Evolutionary conservation across 2,329 filamentous ascomycete species (phyloP).

Genomic region (Alternaria tenuissima): DNA sequence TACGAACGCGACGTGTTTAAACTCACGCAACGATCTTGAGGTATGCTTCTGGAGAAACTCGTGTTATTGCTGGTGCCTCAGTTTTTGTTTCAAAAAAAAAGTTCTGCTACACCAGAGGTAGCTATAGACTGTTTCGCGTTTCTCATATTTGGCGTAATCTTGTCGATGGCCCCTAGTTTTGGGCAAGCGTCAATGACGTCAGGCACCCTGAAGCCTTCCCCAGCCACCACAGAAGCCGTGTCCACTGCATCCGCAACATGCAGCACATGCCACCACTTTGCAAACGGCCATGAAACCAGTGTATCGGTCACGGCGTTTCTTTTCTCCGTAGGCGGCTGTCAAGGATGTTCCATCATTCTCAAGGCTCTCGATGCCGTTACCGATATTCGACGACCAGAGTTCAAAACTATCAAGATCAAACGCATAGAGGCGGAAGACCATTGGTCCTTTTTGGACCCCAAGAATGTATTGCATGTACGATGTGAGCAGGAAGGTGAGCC

Average conservation of each 20-base stretch:
- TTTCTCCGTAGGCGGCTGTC: not conserved
- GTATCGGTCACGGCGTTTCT: not conserved
- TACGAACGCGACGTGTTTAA: not conserved
- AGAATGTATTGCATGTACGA: not conserved
- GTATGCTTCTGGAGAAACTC: not conserved
- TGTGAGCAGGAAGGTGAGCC: not conserved
- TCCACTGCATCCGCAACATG: not conserved
- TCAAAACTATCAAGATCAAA: not conserved
- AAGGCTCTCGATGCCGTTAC: not conserved
- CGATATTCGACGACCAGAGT: not conserved
- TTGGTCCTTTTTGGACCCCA: not conserved
- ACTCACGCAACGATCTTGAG: not conserved
- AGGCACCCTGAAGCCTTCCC: not conserved
- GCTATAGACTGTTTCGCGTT: not conserved
- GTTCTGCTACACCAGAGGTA: not conserved
- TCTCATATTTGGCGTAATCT: not conserved
- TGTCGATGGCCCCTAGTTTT: too few relatives aligned
- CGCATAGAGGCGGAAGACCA: not conserved
- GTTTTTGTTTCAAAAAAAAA: not conserved
- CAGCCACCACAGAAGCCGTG: not conserved
- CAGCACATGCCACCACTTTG: not conserved
- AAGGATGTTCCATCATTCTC: not conserved
- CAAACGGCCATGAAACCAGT: not conserved
- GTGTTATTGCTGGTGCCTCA: not conserved
- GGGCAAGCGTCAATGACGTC: not conserved